phyloP scores from a whole-genome alignment of 2,329 filamentous ascomycete genomes.

The Fusarium sp. region DNA sequence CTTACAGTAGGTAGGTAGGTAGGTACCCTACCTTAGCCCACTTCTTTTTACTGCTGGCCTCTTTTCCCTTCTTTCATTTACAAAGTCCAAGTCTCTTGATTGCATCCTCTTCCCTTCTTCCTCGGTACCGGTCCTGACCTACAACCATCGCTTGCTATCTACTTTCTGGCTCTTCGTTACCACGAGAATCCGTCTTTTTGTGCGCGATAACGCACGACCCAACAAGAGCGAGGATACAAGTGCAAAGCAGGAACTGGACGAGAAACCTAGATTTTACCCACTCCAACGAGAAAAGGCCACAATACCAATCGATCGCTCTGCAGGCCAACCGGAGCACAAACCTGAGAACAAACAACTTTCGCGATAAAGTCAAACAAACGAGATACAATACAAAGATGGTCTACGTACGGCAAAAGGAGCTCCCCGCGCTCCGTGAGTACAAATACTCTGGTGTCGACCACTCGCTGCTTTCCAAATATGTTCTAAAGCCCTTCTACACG shows the following conservation, averaged over 20 bases:
- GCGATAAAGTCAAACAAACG: not conserved
- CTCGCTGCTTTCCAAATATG: constrained; percentile 88
- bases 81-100: constrained; percentile 10
- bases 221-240: constrained; percentile 9
- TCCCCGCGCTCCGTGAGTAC: constrained; percentile 91
- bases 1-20: not conserved
- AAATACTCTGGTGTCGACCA: constrained; percentile 94
- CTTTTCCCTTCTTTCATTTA: constrained; percentile 26
- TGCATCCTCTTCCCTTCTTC: not conserved
- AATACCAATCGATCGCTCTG: constrained; percentile 17
- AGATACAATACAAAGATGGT: constrained; percentile 71
- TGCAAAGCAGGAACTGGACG: constrained; percentile 19
- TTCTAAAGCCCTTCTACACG: constrained; percentile 97
- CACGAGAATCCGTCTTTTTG: not conserved
- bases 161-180: not conserved
- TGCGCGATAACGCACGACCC: not conserved
- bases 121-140: not conserved
- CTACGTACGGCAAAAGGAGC: constrained; percentile 91
- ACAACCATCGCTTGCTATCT: not conserved
- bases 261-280: constrained; percentile 28
- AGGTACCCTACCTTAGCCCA: constrained; percentile 4
- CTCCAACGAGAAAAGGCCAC: constrained; percentile 30
- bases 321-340: constrained; percentile 7
- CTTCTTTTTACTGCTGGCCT: constrained; percentile 35
- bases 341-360: not conserved